phyloP scores from a whole-genome alignment of 2,329 filamentous ascomycete species.

The Metarhizium anisopliae region DNA sequence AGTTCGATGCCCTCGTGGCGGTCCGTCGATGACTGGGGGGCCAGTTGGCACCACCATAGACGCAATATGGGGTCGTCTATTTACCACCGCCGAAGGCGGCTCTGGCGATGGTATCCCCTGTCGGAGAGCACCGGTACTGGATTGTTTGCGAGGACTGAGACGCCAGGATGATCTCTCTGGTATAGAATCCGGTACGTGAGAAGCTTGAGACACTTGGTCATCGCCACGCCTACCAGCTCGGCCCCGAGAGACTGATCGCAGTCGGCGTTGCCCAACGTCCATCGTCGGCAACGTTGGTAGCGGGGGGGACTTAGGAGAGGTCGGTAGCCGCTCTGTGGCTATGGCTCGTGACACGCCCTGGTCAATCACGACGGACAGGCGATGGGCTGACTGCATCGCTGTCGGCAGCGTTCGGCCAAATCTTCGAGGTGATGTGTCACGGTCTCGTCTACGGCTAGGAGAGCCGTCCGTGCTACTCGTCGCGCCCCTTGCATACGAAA shows the following conservation, averaged over 20 bases:
- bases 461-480: slow-evolving; percentile 8
- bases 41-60: not conserved
- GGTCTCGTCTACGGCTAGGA: slow-evolving; percentile 2
- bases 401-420: slow-evolving; percentile 32
- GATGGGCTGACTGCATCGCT: slow-evolving; percentile 37
- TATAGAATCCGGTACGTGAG: not conserved
- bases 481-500: slow-evolving; percentile 29
- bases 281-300: not conserved
- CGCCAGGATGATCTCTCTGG: not conserved
- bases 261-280: not conserved
- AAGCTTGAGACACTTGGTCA: not conserved
- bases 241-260: slow-evolving; percentile 1
- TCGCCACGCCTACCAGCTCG: not conserved
- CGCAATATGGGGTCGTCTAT: slow-evolving; percentile 4
- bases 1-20: slow-evolving; percentile 1
- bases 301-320: not conserved
- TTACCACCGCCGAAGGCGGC: not conserved
- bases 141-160: slow-evolving; percentile 2
- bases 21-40: not conserved
- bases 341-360: slow-evolving; percentile 16
- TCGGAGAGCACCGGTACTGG: slow-evolving; percentile 3
- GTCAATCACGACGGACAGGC: slow-evolving; percentile 46
- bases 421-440: not conserved
- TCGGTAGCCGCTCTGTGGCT: slow-evolving; percentile 1
- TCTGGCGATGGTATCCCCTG: not conserved